Evolutionary conservation across 192 early-diverging fungal genomes (phyloP), one percentile per base, ranked within the genome.

Genomic region (Linnemannia elongata): DNA sequence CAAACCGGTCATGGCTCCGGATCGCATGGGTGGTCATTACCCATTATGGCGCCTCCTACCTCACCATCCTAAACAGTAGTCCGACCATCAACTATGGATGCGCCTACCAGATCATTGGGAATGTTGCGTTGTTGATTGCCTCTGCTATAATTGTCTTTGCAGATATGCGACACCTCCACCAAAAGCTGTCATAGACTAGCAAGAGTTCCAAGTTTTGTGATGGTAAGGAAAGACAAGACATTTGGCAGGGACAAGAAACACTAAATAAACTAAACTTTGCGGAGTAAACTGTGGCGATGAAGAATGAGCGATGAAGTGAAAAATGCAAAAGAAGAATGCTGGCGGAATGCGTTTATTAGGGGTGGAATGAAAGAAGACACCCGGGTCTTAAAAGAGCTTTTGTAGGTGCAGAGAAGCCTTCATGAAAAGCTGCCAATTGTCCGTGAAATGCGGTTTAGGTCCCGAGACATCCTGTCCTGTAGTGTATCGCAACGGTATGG

Each of bases 41-140:
- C 27, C 95, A 96, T 83, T 93, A 92, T 73, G 95, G 91, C 12
- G 95, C 94, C 27, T 94, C 93, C 3, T 95, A 92, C 83, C 85
- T 87, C 41, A 87, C 85, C 22, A n/a, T 87, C 4, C 85, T 87
- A 47, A 87, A 87, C 60, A 55, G 69, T 38, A 87, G 79, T 22
- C 38, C 30, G 38, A 87, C 75, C 0, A 35, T 86, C 33, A 80
- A 22, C 13, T 63, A 72, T 9, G 85, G 85, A 45, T 87, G 85
- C 35, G 85, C 80, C 1, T 87, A 81, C 66, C 74, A 76, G 3
- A 77, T 87, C 52, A 33, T 87, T 42, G 78, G 79, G 20, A 87
- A 81, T 41, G 4, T 78, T 3, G 68, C 52, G 1, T 76, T 87
- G 22, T 63, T 87, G 60, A 57, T 81, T n/a, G 85, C 85, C 0